Evolutionary conservation across 225 moss, liverwort and hornwort genomes (phyloP), one percentile per base, ranked within the genome.

Genomic region (Asterella californica): DNA sequence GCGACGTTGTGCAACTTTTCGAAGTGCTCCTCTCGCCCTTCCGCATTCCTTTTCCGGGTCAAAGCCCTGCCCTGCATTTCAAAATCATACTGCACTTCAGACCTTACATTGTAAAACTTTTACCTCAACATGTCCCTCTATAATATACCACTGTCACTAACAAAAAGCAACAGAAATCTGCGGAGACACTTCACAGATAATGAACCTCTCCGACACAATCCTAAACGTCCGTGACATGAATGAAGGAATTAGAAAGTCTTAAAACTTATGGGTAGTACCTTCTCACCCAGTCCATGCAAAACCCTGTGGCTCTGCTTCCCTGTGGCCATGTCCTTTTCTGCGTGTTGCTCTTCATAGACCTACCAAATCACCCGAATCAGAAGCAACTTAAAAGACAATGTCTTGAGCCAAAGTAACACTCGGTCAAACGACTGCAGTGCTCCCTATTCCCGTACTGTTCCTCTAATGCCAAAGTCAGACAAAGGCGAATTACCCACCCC

Each of bases 1-100:
- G 54, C 70, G 30, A 88, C 60, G 46, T 88, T 88, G 72, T 88
- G 86, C 25, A 88, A 65, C 24, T 77, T 84, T 80, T 86, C 79
- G 27, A 84, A 50, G 17, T 78, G 61, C 61, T 88, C 73, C 61
- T 86, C 86, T 67, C 78, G 72, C 1, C 88, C 88, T 74, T 88
- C 84, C 25, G 86, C 85, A 77, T 82, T 88, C n/a, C 88, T 65
- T 75, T 88, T 88, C 66, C 86, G 83, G 7, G 86, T 86, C 68
- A 83, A 33, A 11, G 88, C 79, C 12, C 74, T 78, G 2, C 88
- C 88, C 85, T 88, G 80, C 30, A 10, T 29, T 18, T 34, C 5
- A 55, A 0, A 48, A 24, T 63, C 34, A 66, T 62, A 12, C 17
- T 57, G 25, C 45, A 45, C 24, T n/a, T 55, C 30, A n/a, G 36